These are phyloP conservation scores for Boletellus sp. DNA, from an alignment of 1,284 basidiomycete species.

Conservation along the genomic window DNA sequence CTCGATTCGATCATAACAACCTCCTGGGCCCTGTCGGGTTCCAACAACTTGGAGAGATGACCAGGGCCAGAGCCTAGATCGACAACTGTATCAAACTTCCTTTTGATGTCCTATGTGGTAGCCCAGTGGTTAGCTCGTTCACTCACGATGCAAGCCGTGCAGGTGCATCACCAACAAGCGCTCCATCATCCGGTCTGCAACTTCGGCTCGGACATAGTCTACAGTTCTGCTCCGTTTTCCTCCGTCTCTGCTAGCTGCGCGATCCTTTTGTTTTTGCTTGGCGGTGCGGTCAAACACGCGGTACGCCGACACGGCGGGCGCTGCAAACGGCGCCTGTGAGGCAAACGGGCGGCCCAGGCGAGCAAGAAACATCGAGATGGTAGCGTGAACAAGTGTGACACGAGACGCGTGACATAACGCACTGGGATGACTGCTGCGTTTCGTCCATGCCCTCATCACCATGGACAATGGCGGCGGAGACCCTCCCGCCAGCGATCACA, in stretches of 20 bases:
- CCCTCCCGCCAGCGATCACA: constrained; percentile 3
- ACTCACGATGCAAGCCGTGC: not conserved
- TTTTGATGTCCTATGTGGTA: constrained; percentile 79
- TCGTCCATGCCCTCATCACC: not conserved
- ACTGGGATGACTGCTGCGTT: not conserved
- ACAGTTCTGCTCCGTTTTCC: constrained; percentile 70
- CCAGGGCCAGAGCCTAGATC: constrained; percentile 96
- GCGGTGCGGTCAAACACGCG: constrained; percentile 85
- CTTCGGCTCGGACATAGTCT: constrained; percentile 90
- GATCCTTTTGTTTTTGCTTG: constrained; percentile 82
- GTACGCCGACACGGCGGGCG: constrained; percentile 54
- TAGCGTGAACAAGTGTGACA: constrained; percentile 13
- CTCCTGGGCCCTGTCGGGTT: constrained; percentile 67
- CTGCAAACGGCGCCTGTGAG: constrained; percentile 34
- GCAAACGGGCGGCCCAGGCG: constrained; percentile 35
- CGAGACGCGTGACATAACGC: constrained; percentile 18
- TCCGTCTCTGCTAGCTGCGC: constrained; percentile 59
- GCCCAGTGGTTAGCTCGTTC: constrained; percentile 4
- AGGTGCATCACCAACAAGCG: constrained; percentile 63
- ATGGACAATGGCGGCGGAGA: constrained; percentile 19
- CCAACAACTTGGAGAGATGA: constrained; percentile 84
- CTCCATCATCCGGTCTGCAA: constrained; percentile 89
- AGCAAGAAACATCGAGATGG: constrained; percentile 14
- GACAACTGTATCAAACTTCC: constrained; percentile 75
- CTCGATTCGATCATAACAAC: constrained; percentile 89